Evolutionary conservation across 108 stramenopile species (phyloP).

Genomic region (Cyclostephanos tholiformis): DNA sequence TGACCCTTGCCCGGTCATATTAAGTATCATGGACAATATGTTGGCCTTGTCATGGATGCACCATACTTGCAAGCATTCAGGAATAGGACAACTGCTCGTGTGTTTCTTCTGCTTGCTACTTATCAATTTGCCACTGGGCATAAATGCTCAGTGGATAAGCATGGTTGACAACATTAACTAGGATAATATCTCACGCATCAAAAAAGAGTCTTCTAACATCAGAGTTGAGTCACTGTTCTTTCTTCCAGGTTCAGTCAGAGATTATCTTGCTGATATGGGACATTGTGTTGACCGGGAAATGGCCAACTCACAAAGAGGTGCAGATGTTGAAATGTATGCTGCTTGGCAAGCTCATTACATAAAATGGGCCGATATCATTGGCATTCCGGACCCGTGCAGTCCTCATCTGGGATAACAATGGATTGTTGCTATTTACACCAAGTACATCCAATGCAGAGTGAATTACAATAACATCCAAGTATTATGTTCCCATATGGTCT

Average conservation of each 20-base stretch:
- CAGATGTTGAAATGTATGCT: too few species aligned
- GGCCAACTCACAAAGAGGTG: too few species aligned
- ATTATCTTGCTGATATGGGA: constrained; percentile 9
- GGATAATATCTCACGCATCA: constrained; percentile 11
- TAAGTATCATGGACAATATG: constrained; percentile 6
- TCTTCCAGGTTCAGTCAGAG: constrained; percentile 7
- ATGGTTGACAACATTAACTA: constrained; percentile 10
- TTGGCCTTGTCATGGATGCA: constrained; percentile 2
- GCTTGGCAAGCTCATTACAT: too few species aligned
- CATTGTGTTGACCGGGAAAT: too few species aligned
- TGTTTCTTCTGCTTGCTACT: not conserved
- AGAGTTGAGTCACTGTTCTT: constrained; percentile 3
- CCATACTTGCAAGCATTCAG: not conserved
- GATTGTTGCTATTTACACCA: too few species aligned
- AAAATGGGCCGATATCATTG: too few species aligned
- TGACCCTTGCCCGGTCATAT: not conserved
- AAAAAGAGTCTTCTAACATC: constrained; percentile 6
- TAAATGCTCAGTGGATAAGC: constrained; percentile 8
- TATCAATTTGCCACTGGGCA: not conserved
- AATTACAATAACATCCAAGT: too few species aligned
- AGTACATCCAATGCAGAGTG: too few species aligned
- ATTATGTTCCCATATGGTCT: too few species aligned
- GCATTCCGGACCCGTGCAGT: too few species aligned
- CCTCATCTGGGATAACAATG: too few species aligned
- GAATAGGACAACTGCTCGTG: constrained; percentile 12